These are phyloP conservation scores for Bolboschoenus planiculmis DNA, from an alignment of 176 grass and related monocot species.

Conservation along the genomic window DNA sequence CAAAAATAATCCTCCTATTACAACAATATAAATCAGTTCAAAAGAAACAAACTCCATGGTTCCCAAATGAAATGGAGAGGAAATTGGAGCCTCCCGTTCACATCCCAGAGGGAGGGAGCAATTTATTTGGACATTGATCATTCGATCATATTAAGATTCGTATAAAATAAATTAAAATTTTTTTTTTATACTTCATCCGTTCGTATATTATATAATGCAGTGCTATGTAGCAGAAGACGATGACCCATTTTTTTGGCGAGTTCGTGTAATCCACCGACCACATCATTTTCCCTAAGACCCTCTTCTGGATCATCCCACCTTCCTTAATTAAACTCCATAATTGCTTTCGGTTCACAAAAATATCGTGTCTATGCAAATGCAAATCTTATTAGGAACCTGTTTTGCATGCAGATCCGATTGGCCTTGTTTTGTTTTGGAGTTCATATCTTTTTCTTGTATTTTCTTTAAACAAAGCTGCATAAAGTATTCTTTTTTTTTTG, in stretches of 20 bases:
- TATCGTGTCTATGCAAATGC: background rate
- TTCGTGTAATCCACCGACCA: background rate
- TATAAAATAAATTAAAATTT: no score
- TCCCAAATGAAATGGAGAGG: background rate
- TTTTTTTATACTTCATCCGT: no score
- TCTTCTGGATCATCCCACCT: background rate
- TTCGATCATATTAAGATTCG: no score
- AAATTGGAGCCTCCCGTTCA: slow-evolving; percentile 5
- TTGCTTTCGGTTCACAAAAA: background rate
- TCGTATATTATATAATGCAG: no score
- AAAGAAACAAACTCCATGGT: background rate
- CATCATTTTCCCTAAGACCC: background rate
- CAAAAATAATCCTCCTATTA: no score
- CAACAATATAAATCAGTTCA: no score
- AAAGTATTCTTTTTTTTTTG: no score
- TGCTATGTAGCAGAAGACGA: no score
- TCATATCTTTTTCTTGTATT: no score
- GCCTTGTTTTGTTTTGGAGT: background rate
- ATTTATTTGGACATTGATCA: no score
- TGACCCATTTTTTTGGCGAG: background rate
- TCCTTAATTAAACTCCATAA: background rate
- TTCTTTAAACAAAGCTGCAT: no score
- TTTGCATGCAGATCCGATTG: background rate
- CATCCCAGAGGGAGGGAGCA: background rate
- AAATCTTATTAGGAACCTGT: background rate